phyloP scores from a whole-genome alignment of 2,329 filamentous ascomycete species.

The Fusarium abutilonis region DNA sequence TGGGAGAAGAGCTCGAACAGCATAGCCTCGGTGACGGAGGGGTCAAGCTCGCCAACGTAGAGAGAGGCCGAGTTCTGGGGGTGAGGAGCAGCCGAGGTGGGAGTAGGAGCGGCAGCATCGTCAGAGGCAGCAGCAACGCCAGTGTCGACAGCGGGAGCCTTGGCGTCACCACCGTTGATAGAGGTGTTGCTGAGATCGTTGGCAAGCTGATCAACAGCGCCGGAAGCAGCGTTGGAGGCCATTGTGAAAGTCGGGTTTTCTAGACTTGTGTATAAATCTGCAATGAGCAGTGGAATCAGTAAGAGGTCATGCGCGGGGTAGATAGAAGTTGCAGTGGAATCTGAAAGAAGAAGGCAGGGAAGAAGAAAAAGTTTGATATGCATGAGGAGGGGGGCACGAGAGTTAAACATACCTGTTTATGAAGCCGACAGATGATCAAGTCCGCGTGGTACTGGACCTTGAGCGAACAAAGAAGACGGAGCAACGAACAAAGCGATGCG shows the following conservation, averaged over 20 bases:
- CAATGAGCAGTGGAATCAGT: conserved; percentile 27
- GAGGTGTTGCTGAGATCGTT: conserved; percentile 78
- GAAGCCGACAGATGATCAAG: conserved; percentile 37
- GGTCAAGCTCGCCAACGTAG: conserved; percentile 98
- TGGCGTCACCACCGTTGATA: conserved; percentile 74
- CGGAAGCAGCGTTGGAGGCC: conserved; percentile 66
- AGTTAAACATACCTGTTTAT: conserved; percentile 34
- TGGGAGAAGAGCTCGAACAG: conserved; percentile 99
- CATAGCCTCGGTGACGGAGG: conserved; percentile 99
- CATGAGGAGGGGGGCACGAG: conserved; percentile 21
- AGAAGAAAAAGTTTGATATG: conserved; percentile 12
- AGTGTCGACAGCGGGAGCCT: conserved; percentile 78
- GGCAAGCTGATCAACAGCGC: conserved; percentile 82
- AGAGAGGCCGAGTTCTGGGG: conserved; percentile 96
- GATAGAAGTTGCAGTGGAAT: conserved; percentile 12
- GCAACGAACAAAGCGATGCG: conserved; percentile 47
- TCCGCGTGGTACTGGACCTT: conserved; percentile 43
- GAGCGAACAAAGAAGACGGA: conserved; percentile 45
- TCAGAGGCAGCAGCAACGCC: conserved; percentile 65
- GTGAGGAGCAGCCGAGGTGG: conserved; percentile 77
- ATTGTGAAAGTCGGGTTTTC: conserved; percentile 57
- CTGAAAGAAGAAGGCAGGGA: not conserved
- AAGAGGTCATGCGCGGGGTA: conserved; percentile 20
- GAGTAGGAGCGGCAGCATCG: conserved; percentile 74
- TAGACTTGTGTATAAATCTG: conserved; percentile 35